Evolutionary conservation across 257 asterid genomes (phyloP).

Genomic region (Anisodus acutangulus): DNA sequence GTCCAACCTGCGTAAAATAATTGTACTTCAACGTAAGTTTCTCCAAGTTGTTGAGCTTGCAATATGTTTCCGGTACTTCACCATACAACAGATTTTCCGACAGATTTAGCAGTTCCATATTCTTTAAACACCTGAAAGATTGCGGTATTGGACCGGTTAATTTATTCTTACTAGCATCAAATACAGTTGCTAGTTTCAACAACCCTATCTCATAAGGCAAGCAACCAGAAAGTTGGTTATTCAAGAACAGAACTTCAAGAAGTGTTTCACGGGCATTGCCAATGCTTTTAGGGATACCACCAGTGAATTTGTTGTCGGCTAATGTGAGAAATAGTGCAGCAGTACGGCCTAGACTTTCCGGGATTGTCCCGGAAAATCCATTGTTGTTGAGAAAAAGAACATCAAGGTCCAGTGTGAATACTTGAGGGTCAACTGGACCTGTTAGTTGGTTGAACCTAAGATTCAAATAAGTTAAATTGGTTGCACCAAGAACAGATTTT

Average conservation of each 20-base stretch:
- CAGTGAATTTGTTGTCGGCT: slow-evolving; percentile 61
- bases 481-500: slow-evolving; percentile 42
- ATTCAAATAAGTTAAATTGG: slow-evolving; percentile 64
- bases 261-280: slow-evolving; percentile 45
- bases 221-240: slow-evolving; percentile 61
- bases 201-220: slow-evolving; percentile 67
- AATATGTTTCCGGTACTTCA: slow-evolving; percentile 59
- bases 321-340: slow-evolving; percentile 52
- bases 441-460: slow-evolving; percentile 54
- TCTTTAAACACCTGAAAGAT: slow-evolving; percentile 61
- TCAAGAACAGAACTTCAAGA: slow-evolving; percentile 47
- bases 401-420: slow-evolving; percentile 61
- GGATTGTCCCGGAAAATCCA: slow-evolving; percentile 48
- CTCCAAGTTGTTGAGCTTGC: slow-evolving; percentile 41
- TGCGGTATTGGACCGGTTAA: slow-evolving; percentile 68
- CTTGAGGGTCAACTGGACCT: slow-evolving; percentile 50
- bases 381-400: slow-evolving; percentile 76
- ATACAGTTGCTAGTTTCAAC: slow-evolving; percentile 37
- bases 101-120: slow-evolving; percentile 41
- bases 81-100: slow-evolving; percentile 57
- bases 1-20: slow-evolving; percentile 65
- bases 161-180: slow-evolving; percentile 60
- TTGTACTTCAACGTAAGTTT: slow-evolving; percentile 47
- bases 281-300: slow-evolving; percentile 58
- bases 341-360: slow-evolving; percentile 47